Conservation (phyloP, 176 grass and related monocot genomes). For the Lolium perenne region DNA sequence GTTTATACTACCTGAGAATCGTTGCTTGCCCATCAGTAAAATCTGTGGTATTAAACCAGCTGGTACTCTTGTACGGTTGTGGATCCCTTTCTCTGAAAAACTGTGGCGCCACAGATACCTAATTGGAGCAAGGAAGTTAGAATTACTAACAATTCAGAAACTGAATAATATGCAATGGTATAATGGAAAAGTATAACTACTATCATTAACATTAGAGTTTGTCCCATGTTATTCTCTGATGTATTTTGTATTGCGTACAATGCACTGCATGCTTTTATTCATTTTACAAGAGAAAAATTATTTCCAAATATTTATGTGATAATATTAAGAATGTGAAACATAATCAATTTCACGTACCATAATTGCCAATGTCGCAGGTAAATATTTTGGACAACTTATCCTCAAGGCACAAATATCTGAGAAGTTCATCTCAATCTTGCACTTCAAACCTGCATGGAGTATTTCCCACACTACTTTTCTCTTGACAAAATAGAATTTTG, state of each 20-base stretch:
- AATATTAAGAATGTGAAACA: neutral
- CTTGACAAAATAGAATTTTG: constrained; percentile 60
- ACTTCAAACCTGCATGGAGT: constrained; percentile 55
- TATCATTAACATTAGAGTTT: neutral
- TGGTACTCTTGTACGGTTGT: constrained; percentile 21
- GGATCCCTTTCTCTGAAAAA: constrained; percentile 61
- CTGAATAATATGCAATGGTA: neutral
- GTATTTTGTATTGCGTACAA: neutral
- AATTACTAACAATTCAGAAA: neutral
- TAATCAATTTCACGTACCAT: constrained; percentile 37
- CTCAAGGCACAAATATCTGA: constrained; percentile 53
- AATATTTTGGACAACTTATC: constrained; percentile 50
- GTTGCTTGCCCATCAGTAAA: constrained; percentile 29
- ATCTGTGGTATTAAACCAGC: neutral
- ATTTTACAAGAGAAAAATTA: neutral
- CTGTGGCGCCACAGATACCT: constrained; percentile 54
- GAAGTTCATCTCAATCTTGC: constrained; percentile 65
- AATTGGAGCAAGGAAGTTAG: neutral
- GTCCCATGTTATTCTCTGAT: neutral
- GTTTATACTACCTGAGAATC: neutral
- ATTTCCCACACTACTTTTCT: constrained; percentile 66
- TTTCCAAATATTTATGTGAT: neutral
- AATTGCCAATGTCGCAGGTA: constrained; percentile 51
- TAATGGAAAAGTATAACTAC: neutral
- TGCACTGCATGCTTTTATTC: neutral